Conservation (phyloP, 129 eudicot species). For the Solidago caesia region DNA sequence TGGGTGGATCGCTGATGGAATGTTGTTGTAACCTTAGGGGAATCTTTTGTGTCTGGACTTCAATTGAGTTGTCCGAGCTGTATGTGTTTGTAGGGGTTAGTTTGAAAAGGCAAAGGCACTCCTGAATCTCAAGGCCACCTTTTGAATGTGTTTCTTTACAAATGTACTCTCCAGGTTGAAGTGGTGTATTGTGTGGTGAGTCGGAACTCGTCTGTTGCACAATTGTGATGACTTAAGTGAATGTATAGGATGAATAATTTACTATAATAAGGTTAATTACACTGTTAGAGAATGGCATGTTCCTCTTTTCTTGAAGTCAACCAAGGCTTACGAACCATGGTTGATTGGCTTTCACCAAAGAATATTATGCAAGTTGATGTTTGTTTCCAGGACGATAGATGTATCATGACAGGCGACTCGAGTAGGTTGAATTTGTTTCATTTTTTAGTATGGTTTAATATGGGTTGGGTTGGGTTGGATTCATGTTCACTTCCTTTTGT, state of each 20-base stretch:
- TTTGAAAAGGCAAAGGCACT: conserved; percentile 7
- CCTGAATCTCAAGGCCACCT: not conserved
- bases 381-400: no score
- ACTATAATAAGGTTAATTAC: not conserved
- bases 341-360: no score
- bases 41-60: not conserved
- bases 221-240: not conserved
- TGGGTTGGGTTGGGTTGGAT: no score
- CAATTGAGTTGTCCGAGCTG: not conserved
- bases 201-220: not conserved
- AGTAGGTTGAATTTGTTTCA: no score
- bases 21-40: conserved; percentile 32
- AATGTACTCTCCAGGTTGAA: conserved; percentile 11
- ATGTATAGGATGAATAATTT: conserved; percentile 31
- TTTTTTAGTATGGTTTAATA: no score
- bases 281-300: not conserved
- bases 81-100: conserved; percentile 18
- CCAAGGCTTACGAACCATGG: not conserved
- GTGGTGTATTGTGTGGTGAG: conserved; percentile 16
- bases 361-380: no score
- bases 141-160: conserved; percentile 13
- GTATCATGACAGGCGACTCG: no score
- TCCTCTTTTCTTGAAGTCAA: not conserved
- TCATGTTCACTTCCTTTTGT: no score
- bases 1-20: not conserved